Evolutionary conservation across 768 basidiomycete species (phyloP).

Genomic region (Lactarius indigo): DNA sequence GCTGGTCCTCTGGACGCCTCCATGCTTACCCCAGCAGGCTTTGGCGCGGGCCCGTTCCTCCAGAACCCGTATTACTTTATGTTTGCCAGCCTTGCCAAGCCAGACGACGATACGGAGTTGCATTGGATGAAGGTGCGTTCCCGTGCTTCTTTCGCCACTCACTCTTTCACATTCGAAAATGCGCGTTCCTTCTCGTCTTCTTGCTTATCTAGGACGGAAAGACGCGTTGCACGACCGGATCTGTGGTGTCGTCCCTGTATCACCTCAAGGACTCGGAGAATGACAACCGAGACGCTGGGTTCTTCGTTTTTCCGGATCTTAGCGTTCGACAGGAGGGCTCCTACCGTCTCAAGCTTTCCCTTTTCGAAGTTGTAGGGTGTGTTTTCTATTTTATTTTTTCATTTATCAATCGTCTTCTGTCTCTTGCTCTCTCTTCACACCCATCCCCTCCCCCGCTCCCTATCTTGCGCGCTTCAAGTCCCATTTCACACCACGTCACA

Average conservation of each 20-base stretch:
- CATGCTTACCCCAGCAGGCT: constrained; percentile 26
- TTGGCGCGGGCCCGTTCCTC: constrained; percentile 59
- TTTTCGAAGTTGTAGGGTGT: constrained; percentile 92
- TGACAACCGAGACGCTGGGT: constrained; percentile 70
- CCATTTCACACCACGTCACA: constrained; percentile 18
- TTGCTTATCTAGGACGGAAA: constrained; percentile 64
- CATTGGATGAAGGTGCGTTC: constrained; percentile 75
- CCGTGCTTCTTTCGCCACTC: not conserved
- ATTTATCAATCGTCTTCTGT: constrained; percentile 9
- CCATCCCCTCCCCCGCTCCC: not conserved
- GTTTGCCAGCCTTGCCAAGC: constrained; percentile 87
- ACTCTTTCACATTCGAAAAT: constrained; percentile 8
- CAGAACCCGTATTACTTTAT: constrained; percentile 96
- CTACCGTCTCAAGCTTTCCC: constrained; percentile 66
- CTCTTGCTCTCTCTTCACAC: constrained; percentile 5
- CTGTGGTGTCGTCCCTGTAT: constrained; percentile 85
- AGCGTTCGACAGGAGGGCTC: constrained; percentile 90
- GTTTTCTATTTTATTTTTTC: constrained; percentile 33
- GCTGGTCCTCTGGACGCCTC: constrained; percentile 16
- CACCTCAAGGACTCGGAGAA: constrained; percentile 73
- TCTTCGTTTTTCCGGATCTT: constrained; percentile 96
- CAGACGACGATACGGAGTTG: constrained; percentile 83
- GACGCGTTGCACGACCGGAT: constrained; percentile 87
- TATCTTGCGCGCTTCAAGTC: not conserved
- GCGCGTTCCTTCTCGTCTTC: constrained; percentile 8